Base-by-base conservation (phyloP, 2,329 filamentous ascomycete genomes). In the Coniochaeta prunicola region DNA sequence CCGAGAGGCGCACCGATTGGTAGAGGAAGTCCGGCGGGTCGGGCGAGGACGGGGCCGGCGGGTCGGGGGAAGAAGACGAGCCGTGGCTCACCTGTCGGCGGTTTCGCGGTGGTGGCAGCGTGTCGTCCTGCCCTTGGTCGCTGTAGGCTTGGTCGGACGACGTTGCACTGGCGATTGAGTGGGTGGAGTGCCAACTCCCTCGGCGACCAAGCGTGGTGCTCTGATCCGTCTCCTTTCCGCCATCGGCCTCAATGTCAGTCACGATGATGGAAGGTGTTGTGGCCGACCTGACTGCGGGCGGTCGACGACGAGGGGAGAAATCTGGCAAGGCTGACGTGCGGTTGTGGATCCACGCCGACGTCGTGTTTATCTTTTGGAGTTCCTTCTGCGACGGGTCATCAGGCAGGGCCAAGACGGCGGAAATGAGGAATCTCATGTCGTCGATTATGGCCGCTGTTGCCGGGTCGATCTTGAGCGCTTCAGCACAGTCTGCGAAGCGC, bases 401-500 rank as follows among this genome's bases (percentile, higher is more conserved):
- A 0, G 77, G 73, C n/a, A 80, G 66, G 0, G 70, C 66, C 5
- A 79, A 61, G 0, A 81, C 74, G 2, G 74, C 66, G 13, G 71
- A 66, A n/a, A 81, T 70, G 1, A 83, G 68, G 24, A 75, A 75
- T 4, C 80, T 74, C 67, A 81, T 75, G 55, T 80, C 76, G 58
- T 83, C 80, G 2, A 83, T 74, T 57, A 83, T 78, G 15, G 74
- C 71, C 4, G 79, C 78, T 1, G 77, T 78, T 56, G 71, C 69
- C 1, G 71, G 69, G 56, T 80, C 76, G n/a, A 83, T 68, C n/a
- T 71, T 68, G 2, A 80, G 66, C 0, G 73, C 70, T 12, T 73
- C 71, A 28, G 70, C 71, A 21, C 73, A 78, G 33, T 71, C 72
- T 5, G 70, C 64, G 64, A 82, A 82, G 0, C 72, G 68, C 1